Evolutionary conservation across 306 rosid genomes (phyloP).

Genomic region (Quercus bicolor): DNA sequence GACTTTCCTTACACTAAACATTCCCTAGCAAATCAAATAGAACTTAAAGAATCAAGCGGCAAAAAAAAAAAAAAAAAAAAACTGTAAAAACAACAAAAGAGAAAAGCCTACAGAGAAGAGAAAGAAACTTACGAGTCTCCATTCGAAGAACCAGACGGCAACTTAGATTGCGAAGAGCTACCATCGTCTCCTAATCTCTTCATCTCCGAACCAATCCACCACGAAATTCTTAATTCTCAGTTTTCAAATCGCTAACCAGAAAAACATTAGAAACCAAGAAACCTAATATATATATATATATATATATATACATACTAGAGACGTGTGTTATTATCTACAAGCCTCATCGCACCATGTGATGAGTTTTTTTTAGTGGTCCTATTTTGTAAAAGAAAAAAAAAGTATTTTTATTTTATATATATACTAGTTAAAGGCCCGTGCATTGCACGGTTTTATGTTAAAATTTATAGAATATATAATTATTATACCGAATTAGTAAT

Average conservation of each 20-base stretch:
- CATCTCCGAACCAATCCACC: not conserved
- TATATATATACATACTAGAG: no score
- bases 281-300: no score
- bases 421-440: no score
- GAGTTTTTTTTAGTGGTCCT: no score
- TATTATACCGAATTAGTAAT: no score
- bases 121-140: slow-evolving; percentile 59
- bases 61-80: not conserved
- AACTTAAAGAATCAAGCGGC: not conserved
- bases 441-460: no score
- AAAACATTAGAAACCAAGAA: not conserved
- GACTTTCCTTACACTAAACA: not conserved
- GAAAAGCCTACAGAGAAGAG: slow-evolving; percentile 1
- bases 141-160: slow-evolving; percentile 39
- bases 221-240: no score
- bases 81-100: slow-evolving; percentile 1
- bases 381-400: no score
- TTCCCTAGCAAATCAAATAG: not conserved
- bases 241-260: not conserved
- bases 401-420: no score
- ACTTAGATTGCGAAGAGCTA: slow-evolving; percentile 33
- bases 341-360: no score
- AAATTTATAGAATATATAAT: no score
- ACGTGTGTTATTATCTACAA: no score
- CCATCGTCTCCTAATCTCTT: slow-evolving; percentile 40